A percentile compares a stretch with the other conserved stretches of the same genome.
phyloP scores from a whole-genome alignment of 2,329 filamentous ascomycete species.

The Fusarium sp. region DNA sequence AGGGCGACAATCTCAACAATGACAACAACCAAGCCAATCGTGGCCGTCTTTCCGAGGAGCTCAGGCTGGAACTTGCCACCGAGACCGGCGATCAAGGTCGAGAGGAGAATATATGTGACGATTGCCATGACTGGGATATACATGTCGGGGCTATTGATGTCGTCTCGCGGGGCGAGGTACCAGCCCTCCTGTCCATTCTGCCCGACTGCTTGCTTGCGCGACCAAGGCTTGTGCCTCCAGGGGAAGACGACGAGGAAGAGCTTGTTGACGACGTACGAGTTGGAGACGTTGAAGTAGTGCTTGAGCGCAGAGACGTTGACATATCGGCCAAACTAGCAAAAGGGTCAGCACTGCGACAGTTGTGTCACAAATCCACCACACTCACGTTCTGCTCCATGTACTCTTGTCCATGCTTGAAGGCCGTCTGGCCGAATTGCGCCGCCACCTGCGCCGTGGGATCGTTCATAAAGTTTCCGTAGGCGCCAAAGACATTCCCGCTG shows the following conservation, averaged over 20 bases:
- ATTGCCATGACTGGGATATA: conserved; percentile 99
- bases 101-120: conserved; percentile 96
- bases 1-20: conserved; percentile 89
- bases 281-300: conserved; percentile 99
- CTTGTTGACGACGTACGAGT: conserved; percentile 95
- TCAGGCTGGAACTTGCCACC: conserved; percentile 94
- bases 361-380: conserved; percentile 14
- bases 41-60: conserved; percentile 89
- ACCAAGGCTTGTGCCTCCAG: conserved; percentile 98
- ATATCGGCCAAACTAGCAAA: conserved; percentile 71
- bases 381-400: conserved; percentile 95
- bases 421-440: conserved; percentile 92
- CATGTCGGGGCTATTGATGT: conserved; percentile 98
- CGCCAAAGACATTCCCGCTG: conserved; percentile 70
- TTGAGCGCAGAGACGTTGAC: conserved; percentile 94
- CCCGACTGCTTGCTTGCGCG: conserved; percentile 83
- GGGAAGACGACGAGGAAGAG: conserved; percentile 94
- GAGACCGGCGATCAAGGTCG: conserved; percentile 89
- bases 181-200: conserved; percentile 77
- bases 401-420: conserved; percentile 91
- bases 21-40: conserved; percentile 84
- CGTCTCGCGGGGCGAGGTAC: conserved; percentile 93
- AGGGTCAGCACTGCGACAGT: conserved; percentile 24
- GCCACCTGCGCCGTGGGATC: conserved; percentile 96
- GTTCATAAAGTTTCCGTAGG: conserved; percentile 93